Conservation (phyloP, 192 early-diverging fungal genomes). For the Backusella macrospora region DNA sequence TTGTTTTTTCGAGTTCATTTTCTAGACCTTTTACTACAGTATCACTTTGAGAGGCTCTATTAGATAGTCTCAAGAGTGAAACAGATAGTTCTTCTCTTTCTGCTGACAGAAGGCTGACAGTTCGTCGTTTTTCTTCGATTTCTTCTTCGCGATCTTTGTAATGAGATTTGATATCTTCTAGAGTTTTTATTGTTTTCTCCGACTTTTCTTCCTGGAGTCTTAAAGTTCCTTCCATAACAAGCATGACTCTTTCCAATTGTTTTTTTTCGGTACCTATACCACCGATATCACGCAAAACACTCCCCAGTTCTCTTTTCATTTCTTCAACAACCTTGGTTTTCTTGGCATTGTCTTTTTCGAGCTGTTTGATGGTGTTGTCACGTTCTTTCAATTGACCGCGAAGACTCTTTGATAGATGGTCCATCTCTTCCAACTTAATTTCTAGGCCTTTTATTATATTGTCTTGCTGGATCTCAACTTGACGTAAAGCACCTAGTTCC, state of each 20-base stretch:
- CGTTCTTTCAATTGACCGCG: slow-evolving; percentile 26
- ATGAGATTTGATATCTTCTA: slow-evolving; percentile 35
- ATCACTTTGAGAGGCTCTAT: slow-evolving; percentile 27
- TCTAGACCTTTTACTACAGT: slow-evolving; percentile 8
- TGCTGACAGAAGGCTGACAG: slow-evolving; percentile 17
- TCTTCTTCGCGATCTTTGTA: slow-evolving; percentile 35
- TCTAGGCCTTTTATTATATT: slow-evolving; percentile 33
- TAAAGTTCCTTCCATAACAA: slow-evolving; percentile 30
- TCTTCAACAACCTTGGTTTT: slow-evolving; percentile 19
- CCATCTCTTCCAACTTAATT: slow-evolving; percentile 36
- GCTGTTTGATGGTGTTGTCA: slow-evolving; percentile 17
- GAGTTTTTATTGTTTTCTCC: slow-evolving; percentile 19
- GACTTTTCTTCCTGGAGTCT: slow-evolving; percentile 31
- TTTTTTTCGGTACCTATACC: slow-evolving; percentile 34
- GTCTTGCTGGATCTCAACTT: slow-evolving; percentile 43
- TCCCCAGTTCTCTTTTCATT: slow-evolving; percentile 25
- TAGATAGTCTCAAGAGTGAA: slow-evolving; percentile 2
- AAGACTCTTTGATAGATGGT: slow-evolving; percentile 16
- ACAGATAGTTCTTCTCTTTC: slow-evolving; percentile 24
- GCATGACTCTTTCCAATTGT: slow-evolving; percentile 34
- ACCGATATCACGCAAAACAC: slow-evolving; percentile 26
- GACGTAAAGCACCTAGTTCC: slow-evolving; percentile 30
- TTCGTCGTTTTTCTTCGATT: slow-evolving; percentile 30
- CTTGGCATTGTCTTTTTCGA: slow-evolving; percentile 19
- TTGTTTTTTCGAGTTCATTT: slow-evolving; percentile 3